Evolutionary conservation across 176 grass and related monocot species (phyloP).

Genomic region (Aegilops sharonensis): DNA sequence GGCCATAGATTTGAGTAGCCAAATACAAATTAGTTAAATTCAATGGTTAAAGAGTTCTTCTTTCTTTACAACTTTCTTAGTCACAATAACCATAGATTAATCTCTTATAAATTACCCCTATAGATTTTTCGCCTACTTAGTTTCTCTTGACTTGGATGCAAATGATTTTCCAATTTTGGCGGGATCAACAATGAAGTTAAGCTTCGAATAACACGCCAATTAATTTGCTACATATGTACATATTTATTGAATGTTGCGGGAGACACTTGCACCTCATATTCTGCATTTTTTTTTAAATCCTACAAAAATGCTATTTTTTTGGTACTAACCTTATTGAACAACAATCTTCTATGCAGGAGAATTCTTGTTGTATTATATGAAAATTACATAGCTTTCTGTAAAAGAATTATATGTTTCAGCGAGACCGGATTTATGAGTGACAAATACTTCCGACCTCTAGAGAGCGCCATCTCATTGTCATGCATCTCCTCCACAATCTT

Average conservation of each 20-base stretch:
- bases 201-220: not conserved
- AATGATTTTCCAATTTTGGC: not conserved
- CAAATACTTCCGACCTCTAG: not conserved
- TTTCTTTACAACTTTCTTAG: not conserved
- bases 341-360: not conserved
- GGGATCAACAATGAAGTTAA: not conserved
- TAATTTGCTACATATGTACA: conserved; percentile 16
- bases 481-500: not conserved
- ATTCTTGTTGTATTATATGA: not conserved
- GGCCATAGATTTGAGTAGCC: no score
- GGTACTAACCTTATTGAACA: not conserved
- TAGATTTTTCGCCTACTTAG: not conserved
- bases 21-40: no score
- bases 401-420: not conserved
- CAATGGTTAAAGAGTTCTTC: not conserved
- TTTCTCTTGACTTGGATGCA: not conserved
- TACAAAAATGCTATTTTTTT: not conserved
- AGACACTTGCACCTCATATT: not conserved
- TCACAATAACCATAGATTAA: not conserved
- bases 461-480: not conserved
- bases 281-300: not conserved
- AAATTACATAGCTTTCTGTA: not conserved
- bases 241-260: not conserved
- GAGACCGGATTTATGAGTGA: not conserved
- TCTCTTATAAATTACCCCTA: not conserved